A percentile compares a stretch with the other conserved stretches of the same genome.
Conservation (phyloP, 108 stramenopile genomes). For the Pelagomonas calceolata region DNA sequence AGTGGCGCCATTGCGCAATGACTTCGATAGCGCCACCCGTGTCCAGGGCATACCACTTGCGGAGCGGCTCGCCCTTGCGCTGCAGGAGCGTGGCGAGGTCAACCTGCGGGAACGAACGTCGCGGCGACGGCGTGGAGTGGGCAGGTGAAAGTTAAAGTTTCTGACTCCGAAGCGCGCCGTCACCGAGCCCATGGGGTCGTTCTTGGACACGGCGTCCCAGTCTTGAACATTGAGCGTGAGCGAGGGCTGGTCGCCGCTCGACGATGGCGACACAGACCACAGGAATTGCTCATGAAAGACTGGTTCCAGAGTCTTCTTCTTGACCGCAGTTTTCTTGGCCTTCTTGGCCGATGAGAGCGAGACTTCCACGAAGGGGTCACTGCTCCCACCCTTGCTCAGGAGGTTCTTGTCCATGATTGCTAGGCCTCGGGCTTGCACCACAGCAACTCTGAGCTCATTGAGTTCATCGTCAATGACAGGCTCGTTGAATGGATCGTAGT, state of each 20-base stretch:
- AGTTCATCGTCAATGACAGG: neutral
- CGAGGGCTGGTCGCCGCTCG: neutral
- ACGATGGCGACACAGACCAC: neutral
- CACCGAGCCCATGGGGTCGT: constrained; percentile 10
- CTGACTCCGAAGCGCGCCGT: too few relatives aligned
- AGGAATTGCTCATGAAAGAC: neutral
- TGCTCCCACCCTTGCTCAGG: constrained; percentile 5
- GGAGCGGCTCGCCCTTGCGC: neutral
- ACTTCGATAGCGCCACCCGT: neutral
- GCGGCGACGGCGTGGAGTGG: too few relatives aligned
- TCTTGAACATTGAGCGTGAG: neutral
- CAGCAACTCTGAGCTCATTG: constrained; percentile 5
- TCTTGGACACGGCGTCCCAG: constrained; percentile 2
- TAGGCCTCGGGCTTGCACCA: neutral
- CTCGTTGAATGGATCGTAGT: neutral
- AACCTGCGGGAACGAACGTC: too few relatives aligned
- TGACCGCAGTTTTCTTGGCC: neutral
- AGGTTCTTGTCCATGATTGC: constrained; percentile 12
- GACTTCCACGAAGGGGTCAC: neutral
- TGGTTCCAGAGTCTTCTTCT: neutral
- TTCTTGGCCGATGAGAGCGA: neutral
- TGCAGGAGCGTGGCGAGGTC: neutral
- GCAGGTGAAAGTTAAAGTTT: too few relatives aligned
- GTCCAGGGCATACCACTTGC: constrained; percentile 1
- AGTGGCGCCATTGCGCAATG: neutral